These are phyloP conservation scores for Avena atlantica DNA, from an alignment of 176 grass and related monocot genomes.

Conservation along the genomic window DNA sequence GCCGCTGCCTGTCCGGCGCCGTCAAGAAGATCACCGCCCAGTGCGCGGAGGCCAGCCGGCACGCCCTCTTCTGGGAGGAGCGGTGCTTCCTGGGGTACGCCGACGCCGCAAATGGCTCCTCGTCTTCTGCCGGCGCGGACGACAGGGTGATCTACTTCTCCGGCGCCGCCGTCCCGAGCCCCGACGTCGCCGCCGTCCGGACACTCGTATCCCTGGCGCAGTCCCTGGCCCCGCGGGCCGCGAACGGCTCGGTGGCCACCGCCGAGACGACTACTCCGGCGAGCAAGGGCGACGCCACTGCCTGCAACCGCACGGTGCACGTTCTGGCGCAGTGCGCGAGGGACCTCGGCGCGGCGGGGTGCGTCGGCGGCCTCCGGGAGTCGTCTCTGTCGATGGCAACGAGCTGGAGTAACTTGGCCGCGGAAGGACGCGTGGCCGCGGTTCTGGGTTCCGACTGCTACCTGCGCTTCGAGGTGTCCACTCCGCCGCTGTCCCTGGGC, in stretches of 20 bases:
- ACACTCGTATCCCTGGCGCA: not conserved
- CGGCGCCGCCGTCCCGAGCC: not conserved
- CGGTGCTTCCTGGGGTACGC: constrained; percentile 1
- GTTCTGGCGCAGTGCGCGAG: constrained; percentile 9
- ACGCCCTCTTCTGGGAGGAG: no score
- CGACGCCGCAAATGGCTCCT: not conserved
- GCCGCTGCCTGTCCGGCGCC: not conserved
- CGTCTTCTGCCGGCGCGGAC: not conserved
- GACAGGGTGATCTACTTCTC: not conserved
- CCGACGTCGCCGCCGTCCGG: not conserved
- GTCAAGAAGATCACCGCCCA: no score
- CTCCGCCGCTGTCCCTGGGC: not conserved
- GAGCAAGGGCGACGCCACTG: not conserved
- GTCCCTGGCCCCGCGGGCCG: not conserved
- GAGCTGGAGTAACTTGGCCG: not conserved
- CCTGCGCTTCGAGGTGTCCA: not conserved
- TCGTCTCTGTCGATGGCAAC: not conserved
- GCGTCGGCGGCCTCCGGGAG: not conserved
- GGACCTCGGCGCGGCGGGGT: not conserved
- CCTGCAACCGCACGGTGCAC: not conserved
- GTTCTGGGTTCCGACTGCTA: not conserved
- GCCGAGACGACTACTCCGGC: not conserved
- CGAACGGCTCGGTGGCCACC: not conserved
- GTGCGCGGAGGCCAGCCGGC: no score
- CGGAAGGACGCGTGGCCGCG: not conserved